Conservation (phyloP, 164 flowering plant species). For the Amborella trichopoda region DNA sequence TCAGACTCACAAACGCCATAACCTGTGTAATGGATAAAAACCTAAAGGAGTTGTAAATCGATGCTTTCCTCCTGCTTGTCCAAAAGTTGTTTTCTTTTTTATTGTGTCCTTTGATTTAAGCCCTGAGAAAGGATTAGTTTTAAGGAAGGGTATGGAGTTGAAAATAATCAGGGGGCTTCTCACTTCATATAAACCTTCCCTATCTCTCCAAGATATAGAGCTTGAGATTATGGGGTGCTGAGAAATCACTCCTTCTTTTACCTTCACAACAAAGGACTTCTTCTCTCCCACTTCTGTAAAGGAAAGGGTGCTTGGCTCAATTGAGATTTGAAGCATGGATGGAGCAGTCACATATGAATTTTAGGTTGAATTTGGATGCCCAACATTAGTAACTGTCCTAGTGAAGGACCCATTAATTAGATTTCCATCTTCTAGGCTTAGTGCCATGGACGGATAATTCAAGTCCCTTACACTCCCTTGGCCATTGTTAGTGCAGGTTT, state of each 20-base stretch:
- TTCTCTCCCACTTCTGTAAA: constrained; percentile 27
- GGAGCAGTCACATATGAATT: constrained; percentile 9
- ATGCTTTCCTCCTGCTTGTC: no score
- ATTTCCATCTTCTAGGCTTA: constrained; percentile 29
- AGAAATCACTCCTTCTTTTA: constrained; percentile 18
- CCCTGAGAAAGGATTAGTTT: no score
- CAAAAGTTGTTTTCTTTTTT: no score
- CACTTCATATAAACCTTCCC: constrained; percentile 23
- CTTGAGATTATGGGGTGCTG: constrained; percentile 32
- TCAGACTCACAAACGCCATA: no score
- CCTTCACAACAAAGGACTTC: constrained; percentile 20
- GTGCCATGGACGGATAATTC: constrained; percentile 43
- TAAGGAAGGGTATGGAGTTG: constrained; percentile 8
- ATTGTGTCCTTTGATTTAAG: no score
- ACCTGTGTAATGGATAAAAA: no score
- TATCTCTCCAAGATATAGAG: constrained; percentile 26
- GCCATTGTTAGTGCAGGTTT: constrained; percentile 15
- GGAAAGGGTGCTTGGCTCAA: constrained; percentile 21
- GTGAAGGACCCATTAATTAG: constrained; percentile 18
- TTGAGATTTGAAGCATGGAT: not conserved
- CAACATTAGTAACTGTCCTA: constrained; percentile 40
- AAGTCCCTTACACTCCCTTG: constrained; percentile 31
- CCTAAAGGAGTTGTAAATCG: no score
- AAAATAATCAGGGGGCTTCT: constrained; percentile 30
- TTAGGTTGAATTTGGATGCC: constrained; percentile 34